Evolutionary conservation across 1,139 yeast genomes (phyloP), one percentile per base, ranked within the genome.

Genomic region (Torulaspora pretoriensis): DNA sequence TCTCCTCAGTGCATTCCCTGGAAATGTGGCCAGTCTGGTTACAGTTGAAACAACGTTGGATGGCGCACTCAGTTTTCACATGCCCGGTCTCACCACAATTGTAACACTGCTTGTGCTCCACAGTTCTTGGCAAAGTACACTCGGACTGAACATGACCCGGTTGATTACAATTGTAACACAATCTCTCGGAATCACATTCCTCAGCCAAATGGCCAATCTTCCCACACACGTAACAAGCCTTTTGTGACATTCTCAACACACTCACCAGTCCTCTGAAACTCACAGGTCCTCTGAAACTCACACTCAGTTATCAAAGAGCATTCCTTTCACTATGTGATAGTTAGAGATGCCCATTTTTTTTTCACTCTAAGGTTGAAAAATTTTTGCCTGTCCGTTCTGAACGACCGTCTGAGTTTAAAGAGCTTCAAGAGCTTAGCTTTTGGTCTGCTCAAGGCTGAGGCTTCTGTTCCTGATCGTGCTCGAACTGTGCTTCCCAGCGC

Each of bases 201-300:
- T 84, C 95, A 53, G 96, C 96, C 63, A 86, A 77, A 74, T 88
- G 96, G 59, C 96, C 96, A 56, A 84, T 77, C 72, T 86, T 87
- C 63, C 96, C 96, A 73, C 96, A 89, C 70, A 86, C 87, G 77
- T 80, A 84, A 74, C 94, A 84, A 56, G 89, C 83, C 78, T 84
- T 83, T 71, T 87, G 88, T 72, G 80, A 83, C 68, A 78, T 63
- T n/a, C 40, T 29, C 33, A 33, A 33, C 27, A 31, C 22, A 29
- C 33, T n/a, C 39, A 28, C 39, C 26, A 13, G 22, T 26, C 32
- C 39, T 19, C 39, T 25, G 19, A 12, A 19, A 9, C 36, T 19
- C 19, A 17, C 19, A 17, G 19, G n/a, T n/a, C 19, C 19, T 17
- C 19, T 17, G 4, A 12, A 29, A 14, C 22, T 29, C 32, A 29